Percentiles rank a stretch among this genome's conserved stretches.
Evolutionary conservation across 352 stramenopile genomes (phyloP).

Genomic region (Phytopythium kandeliae): DNA sequence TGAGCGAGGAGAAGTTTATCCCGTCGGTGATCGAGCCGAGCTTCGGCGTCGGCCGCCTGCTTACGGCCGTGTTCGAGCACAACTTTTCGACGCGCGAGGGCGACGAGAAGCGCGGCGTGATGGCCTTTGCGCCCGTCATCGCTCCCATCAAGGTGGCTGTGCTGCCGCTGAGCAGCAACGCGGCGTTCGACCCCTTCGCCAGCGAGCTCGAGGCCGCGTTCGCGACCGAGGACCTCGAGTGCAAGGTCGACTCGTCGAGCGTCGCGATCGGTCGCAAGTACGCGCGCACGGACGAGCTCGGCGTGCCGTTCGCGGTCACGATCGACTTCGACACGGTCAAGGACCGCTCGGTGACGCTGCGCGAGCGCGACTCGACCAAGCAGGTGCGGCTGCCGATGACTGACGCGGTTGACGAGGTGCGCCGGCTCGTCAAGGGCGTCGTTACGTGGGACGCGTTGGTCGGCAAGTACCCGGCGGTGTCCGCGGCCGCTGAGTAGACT

Average conservation of each 20-base stretch:
- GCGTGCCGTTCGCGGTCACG: constrained; percentile 97
- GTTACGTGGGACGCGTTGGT: constrained; percentile 80
- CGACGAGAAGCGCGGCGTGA: constrained; percentile 97
- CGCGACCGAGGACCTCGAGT: constrained; percentile 63
- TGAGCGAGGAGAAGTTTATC: constrained; percentile 98
- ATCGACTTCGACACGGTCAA: constrained; percentile 97
- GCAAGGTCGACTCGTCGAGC: constrained; percentile 94
- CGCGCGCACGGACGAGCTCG: constrained; percentile 96
- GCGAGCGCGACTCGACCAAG: constrained; percentile 96
- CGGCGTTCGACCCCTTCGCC: constrained; percentile 77
- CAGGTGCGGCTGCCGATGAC: constrained; percentile 93
- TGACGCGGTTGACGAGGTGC: constrained; percentile 74
- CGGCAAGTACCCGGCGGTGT: constrained; percentile 81
- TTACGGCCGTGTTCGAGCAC: constrained; percentile 98
- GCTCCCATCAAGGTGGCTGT: constrained; percentile 99
- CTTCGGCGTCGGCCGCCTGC: constrained; percentile 97
- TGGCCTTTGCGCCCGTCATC: constrained; percentile 96
- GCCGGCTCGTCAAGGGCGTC: constrained; percentile 82
- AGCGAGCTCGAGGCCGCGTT: constrained; percentile 74
- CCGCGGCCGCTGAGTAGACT: constrained; percentile 19
- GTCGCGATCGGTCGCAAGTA: constrained; percentile 96
- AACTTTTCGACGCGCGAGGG: constrained; percentile 95
- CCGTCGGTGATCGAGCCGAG: constrained; percentile 99
- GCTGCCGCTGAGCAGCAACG: constrained; percentile 89
- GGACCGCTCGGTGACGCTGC: constrained; percentile 93